These are phyloP conservation scores for Sugiyamaella pinicola DNA, from an alignment of 1,139 yeast genomes.

Conservation along the genomic window DNA sequence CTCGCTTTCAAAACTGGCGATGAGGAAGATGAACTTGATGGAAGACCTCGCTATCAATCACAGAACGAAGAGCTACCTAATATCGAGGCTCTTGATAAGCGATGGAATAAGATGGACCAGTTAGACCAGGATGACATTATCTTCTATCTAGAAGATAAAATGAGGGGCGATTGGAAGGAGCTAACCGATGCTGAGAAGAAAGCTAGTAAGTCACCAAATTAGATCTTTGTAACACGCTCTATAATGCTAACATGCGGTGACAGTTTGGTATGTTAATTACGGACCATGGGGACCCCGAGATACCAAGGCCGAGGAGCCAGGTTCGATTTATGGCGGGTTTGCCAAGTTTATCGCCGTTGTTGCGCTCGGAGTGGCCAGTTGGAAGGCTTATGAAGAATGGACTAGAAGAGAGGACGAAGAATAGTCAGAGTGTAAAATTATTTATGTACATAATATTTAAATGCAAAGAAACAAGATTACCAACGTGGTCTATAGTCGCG, in stretches of 20 bases:
- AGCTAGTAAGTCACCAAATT: slow-evolving; percentile 40
- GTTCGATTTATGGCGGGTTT: slow-evolving; percentile 35
- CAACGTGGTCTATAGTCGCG: too few relatives aligned
- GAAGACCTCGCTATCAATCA: slow-evolving; percentile 33
- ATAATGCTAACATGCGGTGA: slow-evolving; percentile 4
- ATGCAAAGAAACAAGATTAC: not conserved
- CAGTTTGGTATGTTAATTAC: slow-evolving; percentile 41
- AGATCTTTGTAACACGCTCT: not conserved
- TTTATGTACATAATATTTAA: slow-evolving; percentile 48
- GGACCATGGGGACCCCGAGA: slow-evolving; percentile 48
- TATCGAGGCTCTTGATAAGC: slow-evolving; percentile 34
- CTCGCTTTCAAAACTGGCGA: slow-evolving; percentile 39
- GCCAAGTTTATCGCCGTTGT: slow-evolving; percentile 32
- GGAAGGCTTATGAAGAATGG: slow-evolving; percentile 30
- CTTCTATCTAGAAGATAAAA: slow-evolving; percentile 48
- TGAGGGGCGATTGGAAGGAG: slow-evolving; percentile 48
- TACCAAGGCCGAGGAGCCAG: slow-evolving; percentile 32
- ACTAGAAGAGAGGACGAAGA: not conserved
- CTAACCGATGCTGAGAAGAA: slow-evolving; percentile 43
- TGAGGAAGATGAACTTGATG: slow-evolving; percentile 37
- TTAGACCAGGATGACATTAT: slow-evolving; percentile 48
- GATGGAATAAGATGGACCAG: slow-evolving; percentile 46
- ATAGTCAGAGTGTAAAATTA: slow-evolving; percentile 1
- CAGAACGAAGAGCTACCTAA: slow-evolving; percentile 42
- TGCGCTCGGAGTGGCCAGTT: slow-evolving; percentile 37